Base-by-base conservation (phyloP, 805 yeast genomes). In the Kodamaea hsintzibuensis region DNA sequence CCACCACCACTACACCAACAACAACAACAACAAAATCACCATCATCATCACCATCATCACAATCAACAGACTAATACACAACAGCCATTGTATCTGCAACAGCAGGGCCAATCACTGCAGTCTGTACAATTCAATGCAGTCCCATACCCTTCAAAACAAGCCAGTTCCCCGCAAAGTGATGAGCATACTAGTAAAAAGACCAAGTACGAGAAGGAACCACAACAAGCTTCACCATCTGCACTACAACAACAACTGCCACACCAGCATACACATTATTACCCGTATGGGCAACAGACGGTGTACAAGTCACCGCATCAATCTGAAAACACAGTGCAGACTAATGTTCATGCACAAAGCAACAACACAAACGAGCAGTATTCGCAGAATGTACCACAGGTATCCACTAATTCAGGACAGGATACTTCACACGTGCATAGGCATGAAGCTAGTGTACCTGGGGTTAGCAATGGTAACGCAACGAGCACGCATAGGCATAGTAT, bases 61-160 rank as follows among this genome's bases (percentile, higher is more conserved):
- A 59, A 56, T 46, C 58, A 56, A 13, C 58, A 55, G 19, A 48
- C 49, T 2, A 57, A 51, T 3, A 57, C 54, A 42, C 61, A 57
- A 42, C 60, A 59, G 13, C 63, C 58, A 35, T 62, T 57, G 42
- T 60, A 60, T 39, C 62, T 55, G 37, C 63, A 62, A 12, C 63
- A 57, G 42, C 63, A 59, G 40, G 55, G 56, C 14, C 47, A 19
- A n/a, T 48, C 44, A 14, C 12, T 22, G 3, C 48, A 25, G 12
- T 7, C 44, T 4, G 25, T 19, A 22, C 44, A 40, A 16, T 40
- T 40, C 44, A 16, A 22, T 16, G 44, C 19, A 19, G 19, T 4
- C 4, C 6, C 44, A 16, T 30, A 30, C 10, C 10, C 35, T 5
- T 30, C 35, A 12, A 30, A 30, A 30, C 35, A 30, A 30, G 35